Percentiles rank a stretch among this genome's conserved stretches.
These are phyloP conservation scores for Actinomucor elegans DNA, from an alignment of 371 early-diverging fungal genomes.

Conservation along the genomic window DNA sequence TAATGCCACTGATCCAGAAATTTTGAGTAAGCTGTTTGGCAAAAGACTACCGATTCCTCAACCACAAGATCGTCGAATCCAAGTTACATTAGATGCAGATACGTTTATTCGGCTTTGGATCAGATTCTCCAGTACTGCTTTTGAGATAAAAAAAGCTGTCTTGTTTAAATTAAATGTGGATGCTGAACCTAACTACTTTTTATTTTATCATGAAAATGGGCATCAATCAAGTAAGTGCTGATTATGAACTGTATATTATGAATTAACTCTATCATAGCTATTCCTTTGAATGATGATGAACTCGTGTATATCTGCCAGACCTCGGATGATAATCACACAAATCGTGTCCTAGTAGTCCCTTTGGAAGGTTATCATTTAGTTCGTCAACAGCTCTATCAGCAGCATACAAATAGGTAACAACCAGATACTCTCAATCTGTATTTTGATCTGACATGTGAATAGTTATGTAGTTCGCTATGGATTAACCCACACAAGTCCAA, in stretches of 20 bases:
- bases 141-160: constrained; percentile 16
- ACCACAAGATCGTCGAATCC: constrained; percentile 28
- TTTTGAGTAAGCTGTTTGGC: constrained; percentile 20
- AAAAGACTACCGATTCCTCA: constrained; percentile 16
- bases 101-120: constrained; percentile 26
- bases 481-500: not conserved
- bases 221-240: constrained; percentile 19
- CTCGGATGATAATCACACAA: constrained; percentile 25
- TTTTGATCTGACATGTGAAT: too few species aligned
- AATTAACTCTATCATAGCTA: constrained; percentile 9
- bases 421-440: too few species aligned
- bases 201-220: constrained; percentile 32
- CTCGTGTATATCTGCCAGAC: constrained; percentile 23
- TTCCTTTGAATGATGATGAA: constrained; percentile 24
- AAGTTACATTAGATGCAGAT: constrained; percentile 30
- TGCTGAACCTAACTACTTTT: constrained; percentile 21
- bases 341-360: constrained; percentile 24
- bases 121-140: not conserved
- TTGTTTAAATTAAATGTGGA: constrained; percentile 18
- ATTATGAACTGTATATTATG: not conserved
- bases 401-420: too few species aligned
- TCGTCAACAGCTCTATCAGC: constrained; percentile 5
- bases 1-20: constrained; percentile 17
- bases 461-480: constrained; percentile 2
- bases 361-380: constrained; percentile 11